These are phyloP conservation scores for Arctium minus DNA, from an alignment of 129 eudicot genomes.

Conservation along the genomic window DNA sequence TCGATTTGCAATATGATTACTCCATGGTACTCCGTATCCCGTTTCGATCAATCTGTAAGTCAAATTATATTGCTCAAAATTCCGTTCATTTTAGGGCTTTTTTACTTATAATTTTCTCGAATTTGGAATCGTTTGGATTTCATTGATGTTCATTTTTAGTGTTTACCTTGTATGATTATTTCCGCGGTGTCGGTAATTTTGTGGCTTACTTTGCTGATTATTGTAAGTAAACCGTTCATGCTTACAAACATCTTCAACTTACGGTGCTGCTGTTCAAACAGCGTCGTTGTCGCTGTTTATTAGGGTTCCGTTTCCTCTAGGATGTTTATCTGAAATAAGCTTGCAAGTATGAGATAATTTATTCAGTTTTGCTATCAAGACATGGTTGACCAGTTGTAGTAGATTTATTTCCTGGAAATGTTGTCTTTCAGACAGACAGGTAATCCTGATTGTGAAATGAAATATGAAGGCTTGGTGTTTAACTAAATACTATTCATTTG, in stretches of 20 bases:
- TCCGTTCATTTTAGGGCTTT: background rate
- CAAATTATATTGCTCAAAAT: background rate
- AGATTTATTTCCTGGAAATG: too few relatives aligned
- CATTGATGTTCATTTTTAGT: background rate
- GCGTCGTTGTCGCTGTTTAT: background rate
- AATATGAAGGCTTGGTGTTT: too few relatives aligned
- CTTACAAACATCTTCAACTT: background rate
- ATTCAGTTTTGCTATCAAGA: background rate
- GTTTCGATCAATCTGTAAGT: background rate
- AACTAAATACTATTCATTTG: background rate
- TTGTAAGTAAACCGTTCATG: background rate
- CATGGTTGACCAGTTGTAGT: too few relatives aligned
- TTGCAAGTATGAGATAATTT: background rate
- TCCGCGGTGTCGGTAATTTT: background rate
- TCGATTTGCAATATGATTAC: background rate
- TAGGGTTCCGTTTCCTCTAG: background rate
- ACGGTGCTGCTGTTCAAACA: background rate
- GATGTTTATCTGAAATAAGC: background rate
- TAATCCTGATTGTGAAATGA: too few relatives aligned
- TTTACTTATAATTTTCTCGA: background rate
- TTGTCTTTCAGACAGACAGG: too few relatives aligned
- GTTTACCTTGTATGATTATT: background rate
- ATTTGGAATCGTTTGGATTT: background rate
- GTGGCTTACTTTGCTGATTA: background rate
- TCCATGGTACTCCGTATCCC: background rate